A percentile compares a stretch with the other conserved stretches of the same genome.
These are phyloP conservation scores for Croton setiger DNA, from an alignment of 441 rosid species.

Conservation along the genomic window DNA sequence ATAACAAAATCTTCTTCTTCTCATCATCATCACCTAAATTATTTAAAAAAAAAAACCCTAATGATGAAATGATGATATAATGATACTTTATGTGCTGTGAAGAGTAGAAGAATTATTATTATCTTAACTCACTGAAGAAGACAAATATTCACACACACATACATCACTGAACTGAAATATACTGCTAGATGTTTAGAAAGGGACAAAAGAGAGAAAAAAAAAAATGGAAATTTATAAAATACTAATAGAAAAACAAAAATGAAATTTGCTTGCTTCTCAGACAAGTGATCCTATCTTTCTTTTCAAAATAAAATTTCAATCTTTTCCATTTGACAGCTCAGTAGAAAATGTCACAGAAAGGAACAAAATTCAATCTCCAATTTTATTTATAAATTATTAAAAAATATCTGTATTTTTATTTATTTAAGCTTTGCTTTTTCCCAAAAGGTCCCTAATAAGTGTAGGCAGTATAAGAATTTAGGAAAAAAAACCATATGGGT, in stretches of 20 bases:
- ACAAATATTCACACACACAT: background rate
- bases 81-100: background rate
- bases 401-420: background rate
- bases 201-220: background rate
- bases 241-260: background rate
- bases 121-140: background rate
- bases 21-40: background rate
- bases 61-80: background rate
- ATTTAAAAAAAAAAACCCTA: background rate
- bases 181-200: background rate
- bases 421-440: background rate
- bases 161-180: background rate
- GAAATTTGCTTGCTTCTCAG: background rate
- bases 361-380: background rate
- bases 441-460: background rate
- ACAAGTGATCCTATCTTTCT: conserved; percentile 19
- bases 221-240: background rate
- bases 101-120: background rate
- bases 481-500: conserved; percentile 1
- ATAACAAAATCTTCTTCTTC: conserved; percentile 21
- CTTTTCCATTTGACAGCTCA: conserved; percentile 2
- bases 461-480: background rate
- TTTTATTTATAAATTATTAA: background rate
- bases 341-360: background rate
- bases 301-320: background rate